Percentiles rank a stretch among this genome's conserved stretches.
Evolutionary conservation across 495 filamentous ascomycete species (phyloP).

Genomic region (Lasiosphaeris hirsuta): DNA sequence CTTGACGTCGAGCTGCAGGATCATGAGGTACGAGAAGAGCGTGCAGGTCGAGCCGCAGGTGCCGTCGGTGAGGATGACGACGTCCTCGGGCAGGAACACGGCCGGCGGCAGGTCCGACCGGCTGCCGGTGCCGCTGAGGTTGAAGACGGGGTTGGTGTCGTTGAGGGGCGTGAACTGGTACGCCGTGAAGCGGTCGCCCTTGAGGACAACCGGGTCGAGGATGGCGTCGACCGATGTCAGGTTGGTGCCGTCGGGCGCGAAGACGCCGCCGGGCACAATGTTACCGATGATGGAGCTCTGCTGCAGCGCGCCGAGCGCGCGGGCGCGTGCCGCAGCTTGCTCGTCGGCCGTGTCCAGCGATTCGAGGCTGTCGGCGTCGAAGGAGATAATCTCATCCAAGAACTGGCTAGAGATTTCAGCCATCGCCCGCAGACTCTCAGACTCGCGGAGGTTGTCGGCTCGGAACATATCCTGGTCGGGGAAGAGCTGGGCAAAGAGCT

Average conservation of each 20-base stretch:
- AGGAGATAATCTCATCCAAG: conserved; percentile 15
- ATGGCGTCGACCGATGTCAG: conserved; percentile 24
- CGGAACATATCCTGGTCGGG: conserved; percentile 25
- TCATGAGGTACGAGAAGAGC: conserved; percentile 58
- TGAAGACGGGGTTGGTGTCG: conserved; percentile 14
- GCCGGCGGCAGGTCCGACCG: conserved; percentile 19
- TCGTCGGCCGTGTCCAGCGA: neutral
- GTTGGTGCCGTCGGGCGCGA: conserved; percentile 23
- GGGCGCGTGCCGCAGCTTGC: neutral
- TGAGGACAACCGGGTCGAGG: conserved; percentile 26
- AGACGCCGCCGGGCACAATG: conserved; percentile 22
- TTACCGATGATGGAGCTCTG: conserved; percentile 19
- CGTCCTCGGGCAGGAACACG: conserved; percentile 20
- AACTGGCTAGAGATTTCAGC: conserved; percentile 18
- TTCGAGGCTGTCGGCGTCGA: conserved; percentile 9
- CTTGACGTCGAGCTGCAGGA: conserved; percentile 50
- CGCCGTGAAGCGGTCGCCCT: conserved; percentile 28
- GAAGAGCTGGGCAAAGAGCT: conserved; percentile 37
- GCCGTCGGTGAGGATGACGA: conserved; percentile 45
- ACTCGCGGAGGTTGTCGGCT: conserved; percentile 32
- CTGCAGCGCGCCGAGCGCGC: conserved; percentile 14
- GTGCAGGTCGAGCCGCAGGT: conserved; percentile 61
- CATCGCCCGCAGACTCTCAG: conserved; percentile 23
- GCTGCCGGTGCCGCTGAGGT: conserved; percentile 25
- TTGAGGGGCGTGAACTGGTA: conserved; percentile 27